Conservation (phyloP, 2,329 filamentous ascomycete species). For the Cylindrodendrum hubeiense region DNA sequence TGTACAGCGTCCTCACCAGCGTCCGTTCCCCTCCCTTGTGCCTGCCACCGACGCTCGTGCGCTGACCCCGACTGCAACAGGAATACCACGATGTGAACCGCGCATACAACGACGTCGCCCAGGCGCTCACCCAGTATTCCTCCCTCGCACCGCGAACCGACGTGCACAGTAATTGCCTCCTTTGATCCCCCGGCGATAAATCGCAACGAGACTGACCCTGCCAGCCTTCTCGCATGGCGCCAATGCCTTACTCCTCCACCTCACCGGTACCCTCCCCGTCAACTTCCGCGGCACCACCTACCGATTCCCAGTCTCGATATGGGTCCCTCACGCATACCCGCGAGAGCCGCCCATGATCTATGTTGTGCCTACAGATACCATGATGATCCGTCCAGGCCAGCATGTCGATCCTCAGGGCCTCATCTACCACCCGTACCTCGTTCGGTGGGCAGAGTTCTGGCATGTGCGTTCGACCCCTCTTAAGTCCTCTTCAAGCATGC, state of each 20-base stretch:
- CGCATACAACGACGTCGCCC: constrained; percentile 91
- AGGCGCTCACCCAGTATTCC: constrained; percentile 82
- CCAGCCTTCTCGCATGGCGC: constrained; percentile 89
- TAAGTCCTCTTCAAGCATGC: background rate
- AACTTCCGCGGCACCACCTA: constrained; percentile 90
- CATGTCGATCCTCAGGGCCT: constrained; percentile 94
- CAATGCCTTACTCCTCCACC: constrained; percentile 86
- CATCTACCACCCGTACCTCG: constrained; percentile 95
- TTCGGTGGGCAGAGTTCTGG: constrained; percentile 89
- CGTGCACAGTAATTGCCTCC: constrained; percentile 80
- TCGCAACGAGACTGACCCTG: constrained; percentile 23
- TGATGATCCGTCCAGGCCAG: constrained; percentile 91
- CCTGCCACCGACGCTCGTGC: background rate
- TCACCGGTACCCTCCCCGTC: constrained; percentile 92
- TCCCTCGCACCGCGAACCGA: constrained; percentile 89
- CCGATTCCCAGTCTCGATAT: constrained; percentile 90
- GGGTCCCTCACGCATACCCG: constrained; percentile 93
- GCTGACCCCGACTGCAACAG: constrained; percentile 58
- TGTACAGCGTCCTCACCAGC: constrained; percentile 89
- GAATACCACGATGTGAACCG: constrained; percentile 95
- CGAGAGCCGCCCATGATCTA: constrained; percentile 88
- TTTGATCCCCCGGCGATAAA: constrained; percentile 41
- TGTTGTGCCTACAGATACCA: constrained; percentile 87
- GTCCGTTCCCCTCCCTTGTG: constrained; percentile 57
- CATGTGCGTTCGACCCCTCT: constrained; percentile 73